Evolutionary conservation across 140 eudicot genomes (phyloP).

Genomic region (Senecio squalidus): DNA sequence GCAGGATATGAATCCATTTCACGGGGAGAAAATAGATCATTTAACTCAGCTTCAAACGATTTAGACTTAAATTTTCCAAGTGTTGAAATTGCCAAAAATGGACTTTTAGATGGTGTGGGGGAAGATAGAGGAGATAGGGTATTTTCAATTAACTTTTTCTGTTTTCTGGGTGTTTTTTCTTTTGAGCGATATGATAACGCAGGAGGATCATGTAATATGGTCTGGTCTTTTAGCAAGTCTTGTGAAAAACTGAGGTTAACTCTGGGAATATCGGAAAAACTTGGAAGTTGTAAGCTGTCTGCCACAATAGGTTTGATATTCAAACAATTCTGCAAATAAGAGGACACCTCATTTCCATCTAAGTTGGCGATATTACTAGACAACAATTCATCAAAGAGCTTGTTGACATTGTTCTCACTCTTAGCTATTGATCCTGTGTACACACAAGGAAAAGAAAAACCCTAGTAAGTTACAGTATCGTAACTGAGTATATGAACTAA

Average conservation of each 20-base stretch:
- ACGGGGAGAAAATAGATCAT: slow-evolving; percentile 49
- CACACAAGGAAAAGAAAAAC: slow-evolving; percentile 12
- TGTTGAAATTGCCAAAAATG: slow-evolving; percentile 48
- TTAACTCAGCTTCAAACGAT: slow-evolving; percentile 30
- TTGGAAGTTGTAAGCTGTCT: slow-evolving; percentile 38
- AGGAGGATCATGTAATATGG: slow-evolving; percentile 15
- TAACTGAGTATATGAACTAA: neutral
- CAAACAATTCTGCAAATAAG: slow-evolving; percentile 46
- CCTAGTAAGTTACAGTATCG: slow-evolving; percentile 5
- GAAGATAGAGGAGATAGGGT: slow-evolving; percentile 35
- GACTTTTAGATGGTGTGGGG: slow-evolving; percentile 60
- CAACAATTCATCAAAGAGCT: slow-evolving; percentile 49
- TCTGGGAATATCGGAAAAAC: slow-evolving; percentile 28
- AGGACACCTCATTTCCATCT: slow-evolving; percentile 40
- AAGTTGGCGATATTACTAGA: slow-evolving; percentile 37
- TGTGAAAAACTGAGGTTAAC: slow-evolving; percentile 27
- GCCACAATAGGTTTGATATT: slow-evolving; percentile 52
- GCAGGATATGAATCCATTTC: slow-evolving; percentile 33
- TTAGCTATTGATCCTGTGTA: slow-evolving; percentile 40
- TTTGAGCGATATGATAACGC: slow-evolving; percentile 20
- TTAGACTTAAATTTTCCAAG: slow-evolving; percentile 44
- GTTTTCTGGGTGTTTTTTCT: slow-evolving; percentile 26
- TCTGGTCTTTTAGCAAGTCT: slow-evolving; percentile 20
- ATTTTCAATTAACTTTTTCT: slow-evolving; percentile 19
- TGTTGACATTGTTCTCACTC: slow-evolving; percentile 26